Base-by-base conservation (phyloP, 2,329 filamentous ascomycete species). In the Corynespora cassiicola region DNA sequence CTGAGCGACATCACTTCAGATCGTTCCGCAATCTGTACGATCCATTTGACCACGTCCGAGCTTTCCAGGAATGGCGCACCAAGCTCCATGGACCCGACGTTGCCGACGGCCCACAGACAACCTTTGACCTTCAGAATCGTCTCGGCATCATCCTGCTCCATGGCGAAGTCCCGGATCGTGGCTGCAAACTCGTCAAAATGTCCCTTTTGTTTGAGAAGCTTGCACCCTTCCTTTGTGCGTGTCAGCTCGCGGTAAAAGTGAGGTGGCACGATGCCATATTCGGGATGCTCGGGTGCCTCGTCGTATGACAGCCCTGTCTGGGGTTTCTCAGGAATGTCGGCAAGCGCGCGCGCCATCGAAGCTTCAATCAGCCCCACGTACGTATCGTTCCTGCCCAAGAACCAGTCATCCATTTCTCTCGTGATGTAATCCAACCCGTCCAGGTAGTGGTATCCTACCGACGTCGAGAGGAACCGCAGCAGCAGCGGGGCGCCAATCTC, bases 401-500 rank as follows among this genome's bases (percentile, higher is more conserved):
- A 99, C 94, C 94, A 99, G 70, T 99, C 95, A 55, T 99, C 94
- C 94, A 99, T 99, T 67, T 99, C 95, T 63, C 95, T 94, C 46
- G 91, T 96, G 68, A 99, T 99, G 65, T 99, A 99, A 72, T 99
- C 95, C 27, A 99, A 76, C 0, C 91, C 94, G 62, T 97, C 90
- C 5, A 99, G 78, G 68, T 99, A 99, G 68, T 97, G 91, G 62
- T 99, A 99, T 32, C 94, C 94, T 40, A 96, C 92, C 2, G 91
- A 96, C 0, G 92, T 97, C 0, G 91, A 96, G 36, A 99, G 70
- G 68, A 99, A 99, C 25, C 94, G 86, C 34, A 99, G 75, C 4
- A 99, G 79, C 15, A 99, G 75, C 1, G 95, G 94, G 11, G 95
- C 94, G 2, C 94, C 94, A 48, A 99, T 97, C 65, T 99, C 94